A percentile compares a stretch with the other conserved stretches of the same genome.
Evolutionary conservation across 2,329 filamentous ascomycete genomes (phyloP).

Genomic region (Neonectria coccinea): DNA sequence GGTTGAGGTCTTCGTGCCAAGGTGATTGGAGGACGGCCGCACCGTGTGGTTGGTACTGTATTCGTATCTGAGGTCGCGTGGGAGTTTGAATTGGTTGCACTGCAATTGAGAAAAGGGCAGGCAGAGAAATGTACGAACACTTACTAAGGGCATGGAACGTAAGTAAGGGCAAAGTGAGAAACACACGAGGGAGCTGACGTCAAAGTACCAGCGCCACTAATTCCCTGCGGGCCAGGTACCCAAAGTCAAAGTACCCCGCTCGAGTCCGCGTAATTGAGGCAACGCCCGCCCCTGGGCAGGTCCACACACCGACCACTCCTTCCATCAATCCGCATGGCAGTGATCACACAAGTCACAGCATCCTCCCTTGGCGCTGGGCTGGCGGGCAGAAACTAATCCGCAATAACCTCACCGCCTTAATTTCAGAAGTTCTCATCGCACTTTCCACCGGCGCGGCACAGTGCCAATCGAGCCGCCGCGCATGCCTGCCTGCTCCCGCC

Average conservation of each 20-base stretch:
- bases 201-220: slow-evolving; percentile 8
- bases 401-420: slow-evolving; percentile 46
- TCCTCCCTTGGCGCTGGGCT: slow-evolving; percentile 31
- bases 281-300: slow-evolving; percentile 14
- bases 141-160: neutral
- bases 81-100: neutral
- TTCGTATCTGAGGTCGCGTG: neutral
- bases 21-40: neutral
- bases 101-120: neutral
- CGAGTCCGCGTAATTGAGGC: neutral
- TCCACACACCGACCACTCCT: slow-evolving; percentile 9
- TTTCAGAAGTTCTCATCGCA: slow-evolving; percentile 32
- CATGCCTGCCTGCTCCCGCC: slow-evolving; percentile 15
- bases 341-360: slow-evolving; percentile 8
- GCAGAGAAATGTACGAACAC: neutral
- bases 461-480: slow-evolving; percentile 3
- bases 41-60: neutral
- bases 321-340: slow-evolving; percentile 9
- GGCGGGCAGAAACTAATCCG: slow-evolving; percentile 35
- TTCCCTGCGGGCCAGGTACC: neutral
- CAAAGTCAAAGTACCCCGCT: slow-evolving; percentile 12
- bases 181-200: neutral
- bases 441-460: slow-evolving; percentile 4
- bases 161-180: neutral
- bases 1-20: neutral